Conservation (phyloP, 768 basidiomycete species). For the Lactarius deliciosus region DNA sequence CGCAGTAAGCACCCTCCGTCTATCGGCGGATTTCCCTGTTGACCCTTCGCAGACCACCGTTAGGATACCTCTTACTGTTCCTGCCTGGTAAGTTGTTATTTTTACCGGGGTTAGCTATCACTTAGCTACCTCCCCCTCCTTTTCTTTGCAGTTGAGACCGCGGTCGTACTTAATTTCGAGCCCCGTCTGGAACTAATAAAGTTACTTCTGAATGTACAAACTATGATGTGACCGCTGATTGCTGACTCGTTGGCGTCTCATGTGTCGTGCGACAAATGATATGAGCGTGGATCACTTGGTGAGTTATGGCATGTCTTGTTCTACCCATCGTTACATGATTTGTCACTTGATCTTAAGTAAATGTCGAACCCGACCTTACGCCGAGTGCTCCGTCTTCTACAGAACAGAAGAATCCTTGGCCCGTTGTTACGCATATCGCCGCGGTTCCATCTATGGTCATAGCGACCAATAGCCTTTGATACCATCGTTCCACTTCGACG, state of each 20-base stretch:
- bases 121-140: background rate
- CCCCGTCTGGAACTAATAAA: background rate
- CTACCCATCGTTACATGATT: background rate
- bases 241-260: background rate
- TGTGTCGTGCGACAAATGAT: background rate
- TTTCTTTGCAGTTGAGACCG: slow-evolving; percentile 11
- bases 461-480: background rate
- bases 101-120: background rate
- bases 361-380: background rate
- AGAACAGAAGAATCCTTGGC: background rate
- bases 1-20: slow-evolving; percentile 45
- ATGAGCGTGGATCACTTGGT: background rate
- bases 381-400: background rate
- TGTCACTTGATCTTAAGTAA: background rate
- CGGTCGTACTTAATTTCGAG: background rate
- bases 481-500: background rate
- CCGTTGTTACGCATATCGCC: background rate
- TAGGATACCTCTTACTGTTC: slow-evolving; percentile 81
- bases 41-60: slow-evolving; percentile 56
- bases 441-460: background rate
- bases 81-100: slow-evolving; percentile 57
- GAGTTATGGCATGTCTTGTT: background rate
- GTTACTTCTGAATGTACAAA: background rate
- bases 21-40: slow-evolving; percentile 23
- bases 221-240: background rate